A percentile compares a stretch with the other conserved stretches of the same genome.
Conservation (phyloP, 2,329 filamentous ascomycete species). For the Fusarium dlaminii region DNA sequence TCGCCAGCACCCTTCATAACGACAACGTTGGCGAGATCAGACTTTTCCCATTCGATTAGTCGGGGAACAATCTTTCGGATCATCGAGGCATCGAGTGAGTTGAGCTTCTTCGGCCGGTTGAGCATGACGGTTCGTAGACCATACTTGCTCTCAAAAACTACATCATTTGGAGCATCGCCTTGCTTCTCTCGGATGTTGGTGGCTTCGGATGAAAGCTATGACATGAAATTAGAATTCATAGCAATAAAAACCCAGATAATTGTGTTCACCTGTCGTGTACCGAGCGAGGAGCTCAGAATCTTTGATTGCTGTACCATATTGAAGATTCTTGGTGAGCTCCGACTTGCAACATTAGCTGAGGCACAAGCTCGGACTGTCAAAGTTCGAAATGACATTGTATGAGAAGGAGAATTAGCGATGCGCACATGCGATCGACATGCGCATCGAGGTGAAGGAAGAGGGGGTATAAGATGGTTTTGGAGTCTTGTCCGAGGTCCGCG, state of each 20-base stretch:
- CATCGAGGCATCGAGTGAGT: conserved; percentile 95
- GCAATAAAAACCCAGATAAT: neutral
- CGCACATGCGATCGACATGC: conserved; percentile 46
- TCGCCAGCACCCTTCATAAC: conserved; percentile 90
- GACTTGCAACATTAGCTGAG: conserved; percentile 56
- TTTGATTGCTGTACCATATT: conserved; percentile 86
- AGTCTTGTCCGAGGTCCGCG: conserved; percentile 39
- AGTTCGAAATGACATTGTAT: conserved; percentile 66
- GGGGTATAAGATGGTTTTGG: conserved; percentile 26
- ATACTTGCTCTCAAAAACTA: conserved; percentile 88
- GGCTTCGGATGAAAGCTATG: conserved; percentile 50
- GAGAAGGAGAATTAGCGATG: conserved; percentile 49
- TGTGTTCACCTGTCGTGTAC: conserved; percentile 44
- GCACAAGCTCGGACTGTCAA: conserved; percentile 64
- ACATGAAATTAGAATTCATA: conserved; percentile 22
- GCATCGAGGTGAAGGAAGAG: conserved; percentile 48
- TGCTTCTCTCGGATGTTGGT: conserved; percentile 63
- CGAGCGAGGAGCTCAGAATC: conserved; percentile 68
- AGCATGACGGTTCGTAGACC: conserved; percentile 92
- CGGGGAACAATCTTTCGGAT: conserved; percentile 91
- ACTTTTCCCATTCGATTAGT: conserved; percentile 93
- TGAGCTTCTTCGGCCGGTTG: conserved; percentile 91
- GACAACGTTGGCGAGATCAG: conserved; percentile 90
- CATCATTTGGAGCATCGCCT: conserved; percentile 85
- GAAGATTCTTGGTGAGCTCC: conserved; percentile 54